Conservation (phyloP, 345 rosid species). For the Cochlearia excelsa region DNA sequence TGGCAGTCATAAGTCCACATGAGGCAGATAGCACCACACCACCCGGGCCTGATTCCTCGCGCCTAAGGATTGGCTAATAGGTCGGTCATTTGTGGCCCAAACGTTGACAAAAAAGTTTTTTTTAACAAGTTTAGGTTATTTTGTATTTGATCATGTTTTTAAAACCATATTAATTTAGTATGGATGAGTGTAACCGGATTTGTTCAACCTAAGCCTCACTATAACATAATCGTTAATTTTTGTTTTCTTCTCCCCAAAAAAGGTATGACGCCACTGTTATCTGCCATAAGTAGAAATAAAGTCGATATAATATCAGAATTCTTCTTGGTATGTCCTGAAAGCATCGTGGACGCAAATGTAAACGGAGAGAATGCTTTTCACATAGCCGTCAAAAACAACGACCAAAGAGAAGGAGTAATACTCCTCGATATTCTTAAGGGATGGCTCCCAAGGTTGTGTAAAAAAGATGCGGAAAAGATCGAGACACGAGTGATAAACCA, state of each 20-base stretch:
- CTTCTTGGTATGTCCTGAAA: slow-evolving; percentile 24
- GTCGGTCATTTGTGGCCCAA: too few relatives aligned
- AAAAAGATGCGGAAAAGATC: slow-evolving; percentile 8
- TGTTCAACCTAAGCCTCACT: too few relatives aligned
- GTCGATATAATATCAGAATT: slow-evolving; percentile 23
- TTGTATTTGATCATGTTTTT: too few relatives aligned
- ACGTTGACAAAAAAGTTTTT: too few relatives aligned
- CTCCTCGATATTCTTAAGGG: slow-evolving; percentile 29
- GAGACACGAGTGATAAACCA: slow-evolving; percentile 22
- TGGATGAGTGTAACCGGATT: too few relatives aligned
- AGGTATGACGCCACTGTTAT: slow-evolving; percentile 34
- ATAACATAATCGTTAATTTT: not conserved
- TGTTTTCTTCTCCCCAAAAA: not conserved
- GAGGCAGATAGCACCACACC: too few relatives aligned
- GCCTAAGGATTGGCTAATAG: too few relatives aligned
- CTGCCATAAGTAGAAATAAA: slow-evolving; percentile 2
- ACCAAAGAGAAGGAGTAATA: slow-evolving; percentile 17
- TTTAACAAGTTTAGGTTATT: too few relatives aligned
- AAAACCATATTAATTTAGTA: too few relatives aligned
- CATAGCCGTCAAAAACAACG: slow-evolving; percentile 10
- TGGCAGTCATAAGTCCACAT: too few relatives aligned
- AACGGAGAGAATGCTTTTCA: slow-evolving; percentile 30
- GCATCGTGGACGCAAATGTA: slow-evolving; percentile 30
- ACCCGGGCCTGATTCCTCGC: too few relatives aligned
- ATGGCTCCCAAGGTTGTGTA: slow-evolving; percentile 19